Evolutionary conservation across 2,329 filamentous ascomycete species (phyloP).

Genomic region (Penicillium sp.): DNA sequence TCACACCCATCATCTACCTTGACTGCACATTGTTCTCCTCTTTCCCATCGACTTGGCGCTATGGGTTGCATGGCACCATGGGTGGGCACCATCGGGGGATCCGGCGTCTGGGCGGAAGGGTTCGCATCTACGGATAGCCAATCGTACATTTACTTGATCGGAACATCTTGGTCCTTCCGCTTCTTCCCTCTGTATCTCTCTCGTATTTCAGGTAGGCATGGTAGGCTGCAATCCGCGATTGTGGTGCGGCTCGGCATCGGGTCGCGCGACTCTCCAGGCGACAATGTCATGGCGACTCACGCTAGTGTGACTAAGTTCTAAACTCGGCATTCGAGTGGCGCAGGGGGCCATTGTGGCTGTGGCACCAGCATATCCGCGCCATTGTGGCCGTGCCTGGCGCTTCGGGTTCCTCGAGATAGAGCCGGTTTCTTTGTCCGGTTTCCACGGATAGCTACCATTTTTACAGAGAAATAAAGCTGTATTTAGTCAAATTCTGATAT

Average conservation of each 20-base stretch:
- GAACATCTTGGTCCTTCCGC: not conserved
- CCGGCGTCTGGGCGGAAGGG: slow-evolving; percentile 5
- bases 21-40: slow-evolving; percentile 19
- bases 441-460: not conserved
- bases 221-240: not conserved
- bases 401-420: not conserved
- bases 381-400: not conserved
- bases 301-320: not conserved
- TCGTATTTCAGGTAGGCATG: not conserved
- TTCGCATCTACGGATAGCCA: slow-evolving; percentile 11
- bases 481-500: too few species aligned
- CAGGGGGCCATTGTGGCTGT: not conserved
- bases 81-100: slow-evolving; percentile 3
- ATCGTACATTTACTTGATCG: slow-evolving; percentile 9
- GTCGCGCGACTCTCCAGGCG: not conserved
- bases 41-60: slow-evolving; percentile 13
- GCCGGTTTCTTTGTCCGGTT: not conserved
- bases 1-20: not conserved
- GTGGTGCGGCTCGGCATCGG: not conserved
- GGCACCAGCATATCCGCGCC: not conserved
- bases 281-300: not conserved
- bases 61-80: slow-evolving; percentile 4
- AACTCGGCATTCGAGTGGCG: not conserved
- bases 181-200: not conserved
- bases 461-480: not conserved